Evolutionary conservation across 768 basidiomycete genomes (phyloP).

Genomic region (Mycena haematopus): DNA sequence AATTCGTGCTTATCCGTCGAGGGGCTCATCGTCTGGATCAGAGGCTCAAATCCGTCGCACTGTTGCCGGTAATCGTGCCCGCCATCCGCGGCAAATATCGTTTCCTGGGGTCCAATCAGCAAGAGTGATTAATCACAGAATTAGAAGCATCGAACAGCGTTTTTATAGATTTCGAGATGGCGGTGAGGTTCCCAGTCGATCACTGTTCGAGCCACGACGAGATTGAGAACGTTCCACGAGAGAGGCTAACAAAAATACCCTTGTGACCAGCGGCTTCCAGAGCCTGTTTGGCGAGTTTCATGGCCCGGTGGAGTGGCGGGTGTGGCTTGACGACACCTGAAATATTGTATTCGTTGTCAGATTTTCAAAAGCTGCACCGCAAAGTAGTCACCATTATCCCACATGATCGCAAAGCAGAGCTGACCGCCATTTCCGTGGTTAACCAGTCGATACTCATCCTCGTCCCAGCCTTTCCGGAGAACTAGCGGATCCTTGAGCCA

Average conservation of each 20-base stretch:
- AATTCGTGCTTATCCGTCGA: conserved; percentile 31
- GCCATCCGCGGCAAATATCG: conserved; percentile 57
- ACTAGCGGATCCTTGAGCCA: conserved; percentile 63
- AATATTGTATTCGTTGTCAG: conserved; percentile 17
- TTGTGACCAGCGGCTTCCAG: conserved; percentile 57
- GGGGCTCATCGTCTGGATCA: conserved; percentile 61
- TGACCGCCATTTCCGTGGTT: conserved; percentile 52
- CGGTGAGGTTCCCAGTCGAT: conserved; percentile 68
- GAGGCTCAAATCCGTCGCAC: conserved; percentile 60
- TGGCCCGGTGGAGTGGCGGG: conserved; percentile 59
- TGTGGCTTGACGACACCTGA: conserved; percentile 49
- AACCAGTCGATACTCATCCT: conserved; percentile 49
- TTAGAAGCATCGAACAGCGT: conserved; percentile 35
- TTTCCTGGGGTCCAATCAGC: conserved; percentile 42
- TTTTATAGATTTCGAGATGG: conserved; percentile 57
- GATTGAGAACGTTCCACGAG: background rate
- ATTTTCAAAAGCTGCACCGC: background rate
- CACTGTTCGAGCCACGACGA: conserved; percentile 45
- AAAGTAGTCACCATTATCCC: conserved; percentile 45
- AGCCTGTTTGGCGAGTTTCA: conserved; percentile 51
- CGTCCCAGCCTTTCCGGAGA: conserved; percentile 54
- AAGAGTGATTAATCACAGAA: background rate
- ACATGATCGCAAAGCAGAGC: conserved; percentile 59
- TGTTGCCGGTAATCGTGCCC: conserved; percentile 54
- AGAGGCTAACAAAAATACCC: conserved; percentile 38